Evolutionary conservation across 805 yeast species (phyloP).

Genomic region (Zygotorulaspora chibaensis): DNA sequence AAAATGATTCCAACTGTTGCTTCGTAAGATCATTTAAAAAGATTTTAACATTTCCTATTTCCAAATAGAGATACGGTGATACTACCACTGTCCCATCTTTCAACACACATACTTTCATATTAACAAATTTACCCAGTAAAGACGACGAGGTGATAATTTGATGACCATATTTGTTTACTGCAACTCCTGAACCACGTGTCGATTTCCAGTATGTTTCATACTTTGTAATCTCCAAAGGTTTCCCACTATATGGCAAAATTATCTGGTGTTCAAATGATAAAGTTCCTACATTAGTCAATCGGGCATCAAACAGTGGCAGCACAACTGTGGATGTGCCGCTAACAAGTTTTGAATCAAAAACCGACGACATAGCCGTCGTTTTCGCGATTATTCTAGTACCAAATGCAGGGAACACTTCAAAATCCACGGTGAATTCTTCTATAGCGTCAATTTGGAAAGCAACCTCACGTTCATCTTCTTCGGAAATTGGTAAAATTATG

Average conservation of each 20-base stretch:
- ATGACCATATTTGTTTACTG: conserved; percentile 17
- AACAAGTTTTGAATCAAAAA: conserved; percentile 40
- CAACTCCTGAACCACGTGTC: conserved; percentile 49
- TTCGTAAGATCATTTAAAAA: conserved; percentile 54
- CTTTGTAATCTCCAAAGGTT: conserved; percentile 79
- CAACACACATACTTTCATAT: conserved; percentile 64
- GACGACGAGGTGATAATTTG: conserved; percentile 85
- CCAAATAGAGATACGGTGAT: conserved; percentile 61
- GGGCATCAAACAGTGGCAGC: conserved; percentile 75
- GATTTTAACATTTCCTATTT: conserved; percentile 46
- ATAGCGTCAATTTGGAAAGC: conserved; percentile 82
- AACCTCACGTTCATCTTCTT: conserved; percentile 54
- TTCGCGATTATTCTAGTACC: conserved; percentile 92
- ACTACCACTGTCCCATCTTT: conserved; percentile 84
- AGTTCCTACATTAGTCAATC: conserved; percentile 79
- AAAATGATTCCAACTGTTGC: conserved; percentile 32
- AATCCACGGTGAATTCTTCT: conserved; percentile 70
- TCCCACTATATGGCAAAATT: conserved; percentile 83
- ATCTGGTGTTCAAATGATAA: conserved; percentile 73
- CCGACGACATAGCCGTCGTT: conserved; percentile 65
- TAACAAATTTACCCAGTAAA: conserved; percentile 71
- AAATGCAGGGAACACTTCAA: conserved; percentile 89
- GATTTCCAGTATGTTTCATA: conserved; percentile 98
- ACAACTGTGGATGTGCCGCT: conserved; percentile 36
- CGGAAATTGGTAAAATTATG: conserved; percentile 66